Conservation (phyloP, 2,329 filamentous ascomycete species). For the Colletotrichum sp. region DNA sequence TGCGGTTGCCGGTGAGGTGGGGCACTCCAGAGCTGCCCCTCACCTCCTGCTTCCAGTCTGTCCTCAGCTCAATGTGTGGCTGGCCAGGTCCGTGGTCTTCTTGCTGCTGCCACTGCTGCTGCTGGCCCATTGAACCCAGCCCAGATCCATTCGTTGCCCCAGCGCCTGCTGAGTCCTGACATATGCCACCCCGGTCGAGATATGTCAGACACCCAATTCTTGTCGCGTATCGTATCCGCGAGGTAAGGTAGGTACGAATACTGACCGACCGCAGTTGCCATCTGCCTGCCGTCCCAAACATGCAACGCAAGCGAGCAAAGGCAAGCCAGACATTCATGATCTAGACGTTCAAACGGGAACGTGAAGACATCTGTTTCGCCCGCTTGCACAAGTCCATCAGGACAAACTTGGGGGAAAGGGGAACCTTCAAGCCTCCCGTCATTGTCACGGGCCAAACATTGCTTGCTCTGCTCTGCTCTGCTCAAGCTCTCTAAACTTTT, state of each 20-base stretch:
- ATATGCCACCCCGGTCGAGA: constrained; percentile 1
- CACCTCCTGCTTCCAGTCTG: constrained; percentile 1
- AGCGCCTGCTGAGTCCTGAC: constrained; percentile 13
- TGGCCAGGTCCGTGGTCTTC: background rate
- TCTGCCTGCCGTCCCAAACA: background rate
- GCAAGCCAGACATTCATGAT: background rate
- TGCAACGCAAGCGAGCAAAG: constrained; percentile 1
- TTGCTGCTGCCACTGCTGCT: background rate
- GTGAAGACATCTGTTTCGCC: background rate
- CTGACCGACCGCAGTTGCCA: background rate
- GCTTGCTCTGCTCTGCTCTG: background rate
- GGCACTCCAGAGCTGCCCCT: constrained; percentile 14
- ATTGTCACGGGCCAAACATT: background rate
- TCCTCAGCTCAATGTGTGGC: constrained; percentile 7
- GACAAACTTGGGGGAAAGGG: background rate
- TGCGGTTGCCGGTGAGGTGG: constrained; percentile 18
- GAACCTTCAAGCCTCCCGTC: background rate
- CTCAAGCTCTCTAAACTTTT: background rate
- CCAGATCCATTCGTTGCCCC: constrained; percentile 13
- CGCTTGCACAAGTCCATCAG: background rate
- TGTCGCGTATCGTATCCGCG: background rate
- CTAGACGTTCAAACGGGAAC: background rate
- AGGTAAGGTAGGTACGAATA: background rate
- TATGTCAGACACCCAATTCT: constrained; percentile 8
- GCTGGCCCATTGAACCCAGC: background rate